A percentile compares a stretch with the other conserved stretches of the same genome.
Evolutionary conservation across 495 filamentous ascomycete genomes (phyloP).

Genomic region (Podospora australis): DNA sequence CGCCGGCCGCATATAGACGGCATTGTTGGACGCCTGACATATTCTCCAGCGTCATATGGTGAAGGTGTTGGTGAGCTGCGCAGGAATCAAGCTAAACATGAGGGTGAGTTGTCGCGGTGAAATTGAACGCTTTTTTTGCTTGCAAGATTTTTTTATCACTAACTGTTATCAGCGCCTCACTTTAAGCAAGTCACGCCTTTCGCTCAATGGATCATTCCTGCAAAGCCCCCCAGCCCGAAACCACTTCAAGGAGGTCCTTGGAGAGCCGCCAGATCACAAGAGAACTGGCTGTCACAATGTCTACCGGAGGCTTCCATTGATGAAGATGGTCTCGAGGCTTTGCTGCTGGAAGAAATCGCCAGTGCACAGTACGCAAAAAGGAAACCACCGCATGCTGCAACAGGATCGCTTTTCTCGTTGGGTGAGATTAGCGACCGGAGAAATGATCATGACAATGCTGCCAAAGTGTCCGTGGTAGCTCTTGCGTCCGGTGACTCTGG

Average conservation of each 20-base stretch:
- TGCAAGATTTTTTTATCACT: not conserved
- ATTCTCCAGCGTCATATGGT: slow-evolving; percentile 13
- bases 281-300: slow-evolving; percentile 31
- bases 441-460: slow-evolving; percentile 5
- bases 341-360: slow-evolving; percentile 23
- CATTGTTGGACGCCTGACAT: slow-evolving; percentile 24
- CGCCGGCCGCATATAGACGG: slow-evolving; percentile 12
- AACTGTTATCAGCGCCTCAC: slow-evolving; percentile 30
- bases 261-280: slow-evolving; percentile 21
- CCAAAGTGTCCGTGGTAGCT: slow-evolving; percentile 36
- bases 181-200: slow-evolving; percentile 36
- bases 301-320: slow-evolving; percentile 34
- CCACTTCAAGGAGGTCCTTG: slow-evolving; percentile 9
- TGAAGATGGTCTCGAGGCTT: slow-evolving; percentile 20
- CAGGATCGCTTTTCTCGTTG: slow-evolving; percentile 25
- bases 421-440: slow-evolving; percentile 34
- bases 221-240: slow-evolving; percentile 6
- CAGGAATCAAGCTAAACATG: slow-evolving; percentile 13
- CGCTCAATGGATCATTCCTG: slow-evolving; percentile 29
- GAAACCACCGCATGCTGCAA: not conserved
- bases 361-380: not conserved
- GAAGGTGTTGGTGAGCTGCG: slow-evolving; percentile 15
- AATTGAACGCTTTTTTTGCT: not conserved
- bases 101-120: slow-evolving; percentile 16
- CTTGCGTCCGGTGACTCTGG: slow-evolving; percentile 44